A percentile compares a stretch with the other conserved stretches of the same genome.
Evolutionary conservation across 306 rosid species (phyloP).

Genomic region (Oxytropis ochrocephala): DNA sequence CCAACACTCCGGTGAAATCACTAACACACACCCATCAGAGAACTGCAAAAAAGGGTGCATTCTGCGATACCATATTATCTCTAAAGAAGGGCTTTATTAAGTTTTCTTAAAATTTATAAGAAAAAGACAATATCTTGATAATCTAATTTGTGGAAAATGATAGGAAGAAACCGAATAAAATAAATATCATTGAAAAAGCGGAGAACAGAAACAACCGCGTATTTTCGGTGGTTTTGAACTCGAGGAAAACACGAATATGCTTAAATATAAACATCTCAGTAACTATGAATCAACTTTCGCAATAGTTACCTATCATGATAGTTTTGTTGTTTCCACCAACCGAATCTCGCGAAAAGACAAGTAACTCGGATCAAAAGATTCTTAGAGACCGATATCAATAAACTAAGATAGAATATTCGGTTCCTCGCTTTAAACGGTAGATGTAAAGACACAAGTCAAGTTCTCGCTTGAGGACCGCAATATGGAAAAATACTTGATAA

Average conservation of each 20-base stretch:
- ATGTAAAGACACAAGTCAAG: background rate
- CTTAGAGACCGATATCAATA: constrained; percentile 3
- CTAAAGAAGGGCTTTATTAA: background rate
- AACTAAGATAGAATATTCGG: constrained; percentile 5
- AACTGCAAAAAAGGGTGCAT: no score
- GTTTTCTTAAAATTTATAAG: background rate
- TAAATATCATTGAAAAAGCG: background rate
- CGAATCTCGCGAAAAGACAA: constrained; percentile 67
- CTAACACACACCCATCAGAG: no score
- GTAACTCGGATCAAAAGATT: constrained; percentile 22
- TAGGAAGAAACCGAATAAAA: constrained; percentile 4
- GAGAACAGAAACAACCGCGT: constrained; percentile 7
- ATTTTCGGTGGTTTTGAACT: background rate
- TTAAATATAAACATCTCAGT: background rate
- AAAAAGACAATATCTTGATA: background rate
- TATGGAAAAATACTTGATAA: background rate
- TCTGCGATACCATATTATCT: no score
- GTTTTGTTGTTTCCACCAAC: constrained; percentile 92
- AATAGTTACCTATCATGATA: constrained; percentile 75
- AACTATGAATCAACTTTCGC: constrained; percentile 14
- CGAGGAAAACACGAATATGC: constrained; percentile 7
- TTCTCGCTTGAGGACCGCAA: background rate
- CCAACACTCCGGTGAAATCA: no score
- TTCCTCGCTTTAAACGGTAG: background rate
- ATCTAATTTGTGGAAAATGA: constrained; percentile 6